Evolutionary conservation across 192 early-diverging fungal species (phyloP), one percentile per base, ranked within the genome.

Genomic region (Coemansia sp.): DNA sequence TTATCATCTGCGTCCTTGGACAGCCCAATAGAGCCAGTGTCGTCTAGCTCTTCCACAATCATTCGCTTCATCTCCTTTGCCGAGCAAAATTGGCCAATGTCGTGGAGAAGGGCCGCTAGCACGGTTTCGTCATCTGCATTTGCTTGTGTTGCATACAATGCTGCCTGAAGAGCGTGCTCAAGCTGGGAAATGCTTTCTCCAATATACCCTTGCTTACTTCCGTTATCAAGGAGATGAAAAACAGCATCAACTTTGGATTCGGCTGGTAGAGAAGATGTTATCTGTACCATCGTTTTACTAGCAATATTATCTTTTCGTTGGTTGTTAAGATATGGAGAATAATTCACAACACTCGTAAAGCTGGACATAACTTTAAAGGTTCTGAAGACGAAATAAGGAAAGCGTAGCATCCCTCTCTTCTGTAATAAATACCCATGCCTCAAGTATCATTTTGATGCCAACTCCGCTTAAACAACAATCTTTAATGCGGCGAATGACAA

Each of bases 21-120:
- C 33, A 18, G n/a, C 20, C 18, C 31, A 23, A 64, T 49, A 37
- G 43, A 25, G 12, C 43, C 61, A 25, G 29, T 43, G 1, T 68
- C 42, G 18, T 61, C 76, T 25, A 61, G 31, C 28, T 76, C 76
- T 35, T 79, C 71, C 31, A 64, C 77, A 0, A 84, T 58, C 79
- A 86, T 86, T 52, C 77, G 76, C 30, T 74, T 75, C 18, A 81
- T 71, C 40, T 84, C 77, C 13, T 67, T 60, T 8, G 78, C 68
- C n/a, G 83, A 70, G 48, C 77, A 73, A 31, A 87, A 84, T 21
- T 86, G 86, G 34, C 86, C 86, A 64, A 87, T 84, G 57, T 87
- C 86, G 53, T 86, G 86, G 2, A 87, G 70, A 6, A 87, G 66
- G 10, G 85, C 83, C 7, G 86, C 86, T 18, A 87, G 42, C 7